Conservation (phyloP, 495 filamentous ascomycete species). For the Saxophila tyrrhenica region DNA sequence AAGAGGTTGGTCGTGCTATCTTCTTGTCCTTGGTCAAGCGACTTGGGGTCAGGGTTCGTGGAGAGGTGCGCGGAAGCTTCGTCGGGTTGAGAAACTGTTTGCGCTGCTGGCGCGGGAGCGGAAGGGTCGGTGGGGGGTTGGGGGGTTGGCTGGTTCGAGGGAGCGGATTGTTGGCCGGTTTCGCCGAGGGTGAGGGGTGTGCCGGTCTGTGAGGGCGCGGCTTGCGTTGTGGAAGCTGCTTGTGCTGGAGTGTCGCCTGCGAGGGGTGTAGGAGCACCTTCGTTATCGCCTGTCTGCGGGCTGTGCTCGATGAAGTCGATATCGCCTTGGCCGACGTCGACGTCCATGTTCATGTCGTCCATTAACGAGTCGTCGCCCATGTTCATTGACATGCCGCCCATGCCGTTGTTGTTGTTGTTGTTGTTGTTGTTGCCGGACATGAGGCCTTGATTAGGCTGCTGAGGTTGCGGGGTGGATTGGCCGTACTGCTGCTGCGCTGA, state of each 20-base stretch:
- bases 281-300: neutral
- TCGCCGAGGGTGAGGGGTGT: neutral
- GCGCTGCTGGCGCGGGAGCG: neutral
- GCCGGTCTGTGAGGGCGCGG: neutral
- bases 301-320: constrained; percentile 11
- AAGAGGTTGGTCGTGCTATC: constrained; percentile 41
- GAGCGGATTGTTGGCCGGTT: neutral
- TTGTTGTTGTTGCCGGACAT: constrained; percentile 25
- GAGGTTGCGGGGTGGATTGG: constrained; percentile 22
- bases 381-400: neutral
- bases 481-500: constrained; percentile 9
- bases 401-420: neutral
- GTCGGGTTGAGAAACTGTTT: neutral
- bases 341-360: constrained; percentile 13
- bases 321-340: constrained; percentile 1
- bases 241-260: neutral
- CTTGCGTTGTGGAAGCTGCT: neutral
- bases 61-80: neutral
- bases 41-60: neutral
- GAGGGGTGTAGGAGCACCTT: neutral
- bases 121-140: neutral
- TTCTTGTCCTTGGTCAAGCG: neutral
- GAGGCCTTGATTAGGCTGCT: constrained; percentile 8
- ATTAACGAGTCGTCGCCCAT: constrained; percentile 8
- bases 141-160: neutral